These are phyloP conservation scores for Candida chauliodis DNA, from an alignment of 805 yeast species.

Conservation along the genomic window DNA sequence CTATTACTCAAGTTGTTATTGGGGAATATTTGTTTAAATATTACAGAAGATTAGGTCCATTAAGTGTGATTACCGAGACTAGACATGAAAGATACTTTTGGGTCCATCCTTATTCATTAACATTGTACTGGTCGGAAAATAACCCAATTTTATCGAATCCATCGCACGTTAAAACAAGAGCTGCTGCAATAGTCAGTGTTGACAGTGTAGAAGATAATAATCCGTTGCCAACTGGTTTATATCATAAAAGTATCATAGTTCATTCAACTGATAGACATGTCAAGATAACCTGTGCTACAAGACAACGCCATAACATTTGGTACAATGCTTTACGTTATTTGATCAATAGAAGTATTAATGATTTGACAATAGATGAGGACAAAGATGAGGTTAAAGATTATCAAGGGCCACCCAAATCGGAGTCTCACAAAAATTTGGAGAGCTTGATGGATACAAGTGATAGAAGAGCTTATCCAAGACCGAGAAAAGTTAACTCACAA, in stretches of 20 bases:
- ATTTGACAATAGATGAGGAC: slow-evolving; percentile 46
- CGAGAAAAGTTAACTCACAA: slow-evolving; percentile 5
- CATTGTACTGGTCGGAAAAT: slow-evolving; percentile 82
- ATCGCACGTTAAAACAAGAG: slow-evolving; percentile 62
- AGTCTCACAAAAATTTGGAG: slow-evolving; percentile 13
- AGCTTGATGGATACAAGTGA: slow-evolving; percentile 19
- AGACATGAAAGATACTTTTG: slow-evolving; percentile 93
- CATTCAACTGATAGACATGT: slow-evolving; percentile 63
- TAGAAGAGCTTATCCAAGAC: slow-evolving; percentile 21
- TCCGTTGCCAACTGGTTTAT: slow-evolving; percentile 85
- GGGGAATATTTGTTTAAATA: slow-evolving; percentile 90
- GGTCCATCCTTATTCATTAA: slow-evolving; percentile 92
- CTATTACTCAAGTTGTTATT: slow-evolving; percentile 86
- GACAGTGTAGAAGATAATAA: slow-evolving; percentile 80
- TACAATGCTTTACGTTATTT: slow-evolving; percentile 75
- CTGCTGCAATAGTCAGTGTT: slow-evolving; percentile 75
- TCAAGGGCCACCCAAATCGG: slow-evolving; percentile 14
- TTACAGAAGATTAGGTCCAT: slow-evolving; percentile 71
- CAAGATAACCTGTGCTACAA: slow-evolving; percentile 81
- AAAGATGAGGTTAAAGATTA: slow-evolving; percentile 16
- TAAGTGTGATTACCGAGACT: slow-evolving; percentile 69
- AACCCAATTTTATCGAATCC: slow-evolving; percentile 77
- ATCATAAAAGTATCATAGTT: slow-evolving; percentile 78
- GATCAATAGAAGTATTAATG: slow-evolving; percentile 62
- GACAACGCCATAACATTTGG: slow-evolving; percentile 91